phyloP scores from a whole-genome alignment of 2,329 filamentous ascomycete genomes.

The Ceratocystis diversiconidia region DNA sequence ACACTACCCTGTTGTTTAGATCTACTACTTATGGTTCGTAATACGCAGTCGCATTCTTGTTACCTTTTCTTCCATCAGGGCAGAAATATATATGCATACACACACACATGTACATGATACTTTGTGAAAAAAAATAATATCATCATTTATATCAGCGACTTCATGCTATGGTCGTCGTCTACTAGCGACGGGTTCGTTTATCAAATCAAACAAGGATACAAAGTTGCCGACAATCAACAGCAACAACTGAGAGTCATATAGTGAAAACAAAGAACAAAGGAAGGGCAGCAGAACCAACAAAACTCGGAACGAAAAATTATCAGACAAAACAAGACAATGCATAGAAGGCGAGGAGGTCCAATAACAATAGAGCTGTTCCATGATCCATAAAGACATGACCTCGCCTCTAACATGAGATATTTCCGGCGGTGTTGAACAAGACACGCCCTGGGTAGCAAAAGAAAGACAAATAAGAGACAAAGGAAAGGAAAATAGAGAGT shows the following conservation, averaged over 20 bases:
- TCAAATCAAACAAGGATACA: not conserved
- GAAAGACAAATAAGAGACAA: slow-evolving; percentile 6
- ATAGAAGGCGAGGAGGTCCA: not conserved
- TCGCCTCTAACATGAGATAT: slow-evolving; percentile 5
- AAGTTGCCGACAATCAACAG: not conserved
- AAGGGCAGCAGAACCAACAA: not conserved
- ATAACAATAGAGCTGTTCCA: slow-evolving; percentile 2
- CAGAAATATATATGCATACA: not conserved
- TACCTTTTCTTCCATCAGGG: not conserved
- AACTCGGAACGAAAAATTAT: not conserved
- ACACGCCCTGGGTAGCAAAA: slow-evolving; percentile 9
- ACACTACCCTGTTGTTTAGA: not conserved
- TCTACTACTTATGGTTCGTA: not conserved
- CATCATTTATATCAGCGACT: not conserved
- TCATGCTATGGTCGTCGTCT: not conserved
- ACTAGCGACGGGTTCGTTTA: not conserved
- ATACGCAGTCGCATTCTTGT: not conserved
- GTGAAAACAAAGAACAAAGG: slow-evolving; percentile 14
- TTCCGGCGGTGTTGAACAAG: slow-evolving; percentile 1
- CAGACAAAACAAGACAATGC: slow-evolving; percentile 4
- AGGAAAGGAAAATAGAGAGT: slow-evolving; percentile 6
- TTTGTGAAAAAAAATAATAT: not conserved
- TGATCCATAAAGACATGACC: slow-evolving; percentile 4
- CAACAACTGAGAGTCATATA: slow-evolving; percentile 15
- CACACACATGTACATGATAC: not conserved